phyloP scores from a whole-genome alignment of 495 filamentous ascomycete species.

The Penicillium silybi region DNA sequence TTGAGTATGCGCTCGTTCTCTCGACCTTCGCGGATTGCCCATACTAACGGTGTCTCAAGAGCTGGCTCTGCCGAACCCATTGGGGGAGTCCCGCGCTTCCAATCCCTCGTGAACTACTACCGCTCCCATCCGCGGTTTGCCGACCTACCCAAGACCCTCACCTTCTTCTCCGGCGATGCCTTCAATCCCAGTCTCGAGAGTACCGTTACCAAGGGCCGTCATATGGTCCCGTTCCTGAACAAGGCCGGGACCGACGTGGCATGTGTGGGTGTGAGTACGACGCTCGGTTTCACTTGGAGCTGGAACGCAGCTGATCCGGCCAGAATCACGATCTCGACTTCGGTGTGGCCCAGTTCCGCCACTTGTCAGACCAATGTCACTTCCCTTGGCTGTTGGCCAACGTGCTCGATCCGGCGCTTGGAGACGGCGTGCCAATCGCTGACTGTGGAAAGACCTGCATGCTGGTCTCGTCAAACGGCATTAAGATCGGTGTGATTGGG shows the following conservation, averaged over 20 bases:
- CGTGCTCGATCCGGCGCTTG: conserved; percentile 73
- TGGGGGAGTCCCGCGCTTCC: conserved; percentile 75
- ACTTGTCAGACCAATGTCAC: conserved; percentile 66
- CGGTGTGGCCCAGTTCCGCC: conserved; percentile 72
- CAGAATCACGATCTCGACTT: conserved; percentile 93
- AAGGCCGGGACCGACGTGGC: conserved; percentile 69
- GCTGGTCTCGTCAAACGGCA: conserved; percentile 71
- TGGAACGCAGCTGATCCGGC: conserved; percentile 11
- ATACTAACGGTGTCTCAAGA: conserved; percentile 18
- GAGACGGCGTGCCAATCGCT: conserved; percentile 62
- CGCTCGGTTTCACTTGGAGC: background rate
- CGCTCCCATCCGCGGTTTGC: conserved; percentile 52
- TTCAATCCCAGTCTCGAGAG: conserved; percentile 89
- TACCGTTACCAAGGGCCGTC: conserved; percentile 78
- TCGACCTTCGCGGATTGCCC: background rate
- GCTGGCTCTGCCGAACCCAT: conserved; percentile 71
- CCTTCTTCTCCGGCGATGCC: conserved; percentile 86
- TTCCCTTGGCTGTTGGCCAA: conserved; percentile 93
- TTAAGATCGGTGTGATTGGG: conserved; percentile 82
- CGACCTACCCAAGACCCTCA: conserved; percentile 62
- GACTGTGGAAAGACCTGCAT: conserved; percentile 67
- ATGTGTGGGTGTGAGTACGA: conserved; percentile 66
- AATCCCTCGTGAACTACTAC: conserved; percentile 73
- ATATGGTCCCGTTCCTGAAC: conserved; percentile 90
- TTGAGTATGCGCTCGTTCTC: conserved; percentile 50